Evolutionary conservation across 371 early-diverging fungal species (phyloP).

Genomic region (Polyrhizophydium stewartii): DNA sequence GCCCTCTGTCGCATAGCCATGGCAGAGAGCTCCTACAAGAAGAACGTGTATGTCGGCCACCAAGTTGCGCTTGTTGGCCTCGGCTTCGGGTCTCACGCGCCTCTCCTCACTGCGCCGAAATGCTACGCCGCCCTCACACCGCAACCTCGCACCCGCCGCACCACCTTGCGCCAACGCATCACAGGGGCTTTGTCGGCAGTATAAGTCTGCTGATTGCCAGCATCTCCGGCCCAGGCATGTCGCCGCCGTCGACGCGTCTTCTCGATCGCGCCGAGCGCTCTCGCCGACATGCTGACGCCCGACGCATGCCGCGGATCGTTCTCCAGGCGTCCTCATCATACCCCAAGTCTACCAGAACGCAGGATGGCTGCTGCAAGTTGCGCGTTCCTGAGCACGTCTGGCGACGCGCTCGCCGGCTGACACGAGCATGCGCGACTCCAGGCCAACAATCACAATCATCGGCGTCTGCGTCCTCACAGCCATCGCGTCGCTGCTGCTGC

Average conservation of each 20-base stretch:
- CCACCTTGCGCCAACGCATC: background rate
- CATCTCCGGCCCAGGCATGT: slow-evolving; percentile 34
- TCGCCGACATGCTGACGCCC: too few species aligned
- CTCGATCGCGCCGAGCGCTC: too few species aligned
- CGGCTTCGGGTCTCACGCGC: background rate
- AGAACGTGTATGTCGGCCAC: slow-evolving; percentile 1
- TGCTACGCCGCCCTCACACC: background rate
- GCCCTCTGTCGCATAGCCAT: too few species aligned
- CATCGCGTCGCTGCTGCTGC: slow-evolving; percentile 34
- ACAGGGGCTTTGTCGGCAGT: slow-evolving; percentile 34
- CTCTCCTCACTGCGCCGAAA: background rate
- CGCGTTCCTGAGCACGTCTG: background rate
- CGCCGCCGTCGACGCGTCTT: too few species aligned
- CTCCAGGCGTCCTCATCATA: slow-evolving; percentile 7
- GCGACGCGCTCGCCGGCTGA: too few species aligned
- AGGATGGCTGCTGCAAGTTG: slow-evolving; percentile 40
- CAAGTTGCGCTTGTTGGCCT: background rate
- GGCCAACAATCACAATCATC: slow-evolving; percentile 32
- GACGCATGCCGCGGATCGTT: too few species aligned
- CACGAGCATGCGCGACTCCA: slow-evolving; percentile 2
- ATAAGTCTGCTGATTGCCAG: slow-evolving; percentile 32
- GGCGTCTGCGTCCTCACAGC: slow-evolving; percentile 28
- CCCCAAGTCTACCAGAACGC: slow-evolving; percentile 25
- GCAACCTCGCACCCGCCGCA: background rate
- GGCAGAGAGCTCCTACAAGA: background rate